Percentiles rank a stretch among this genome's conserved stretches.
Evolutionary conservation across 129 eudicot species (phyloP).

Genomic region (Logfia minima): DNA sequence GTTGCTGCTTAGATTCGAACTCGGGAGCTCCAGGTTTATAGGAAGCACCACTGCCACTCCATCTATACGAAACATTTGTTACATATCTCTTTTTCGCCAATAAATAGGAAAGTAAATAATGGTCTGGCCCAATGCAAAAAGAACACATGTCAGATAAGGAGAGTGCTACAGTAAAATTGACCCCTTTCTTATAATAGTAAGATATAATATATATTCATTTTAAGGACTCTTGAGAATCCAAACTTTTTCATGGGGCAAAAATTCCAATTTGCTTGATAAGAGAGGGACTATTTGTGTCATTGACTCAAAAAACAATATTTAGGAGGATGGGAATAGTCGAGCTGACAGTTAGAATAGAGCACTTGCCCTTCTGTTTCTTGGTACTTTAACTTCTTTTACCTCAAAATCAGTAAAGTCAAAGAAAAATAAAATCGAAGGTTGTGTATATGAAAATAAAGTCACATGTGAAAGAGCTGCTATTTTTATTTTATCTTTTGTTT

Average conservation of each 20-base stretch:
- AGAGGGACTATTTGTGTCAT: not conserved
- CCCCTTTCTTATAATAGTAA: too few relatives aligned
- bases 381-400: not conserved
- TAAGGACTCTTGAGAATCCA: not conserved
- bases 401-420: not conserved
- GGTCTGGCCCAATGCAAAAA: too few relatives aligned
- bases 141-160: too few relatives aligned
- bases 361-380: constrained; percentile 1
- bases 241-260: not conserved
- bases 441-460: not conserved
- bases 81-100: too few relatives aligned
- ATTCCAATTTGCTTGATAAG: not conserved
- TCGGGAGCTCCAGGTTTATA: too few relatives aligned
- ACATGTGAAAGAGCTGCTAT: not conserved
- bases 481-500: too few relatives aligned
- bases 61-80: too few relatives aligned
- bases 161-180: too few relatives aligned
- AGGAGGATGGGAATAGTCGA: not conserved
- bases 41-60: too few relatives aligned
- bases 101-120: too few relatives aligned
- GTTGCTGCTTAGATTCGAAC: too few relatives aligned
- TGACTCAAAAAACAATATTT: not conserved
- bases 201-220: not conserved
- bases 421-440: not conserved
- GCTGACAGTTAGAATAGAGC: not conserved